A percentile compares a stretch with the other conserved stretches of the same genome.
These are phyloP conservation scores for Gossypium rotundifolium DNA, from an alignment of 345 rosid genomes.

Conservation along the genomic window DNA sequence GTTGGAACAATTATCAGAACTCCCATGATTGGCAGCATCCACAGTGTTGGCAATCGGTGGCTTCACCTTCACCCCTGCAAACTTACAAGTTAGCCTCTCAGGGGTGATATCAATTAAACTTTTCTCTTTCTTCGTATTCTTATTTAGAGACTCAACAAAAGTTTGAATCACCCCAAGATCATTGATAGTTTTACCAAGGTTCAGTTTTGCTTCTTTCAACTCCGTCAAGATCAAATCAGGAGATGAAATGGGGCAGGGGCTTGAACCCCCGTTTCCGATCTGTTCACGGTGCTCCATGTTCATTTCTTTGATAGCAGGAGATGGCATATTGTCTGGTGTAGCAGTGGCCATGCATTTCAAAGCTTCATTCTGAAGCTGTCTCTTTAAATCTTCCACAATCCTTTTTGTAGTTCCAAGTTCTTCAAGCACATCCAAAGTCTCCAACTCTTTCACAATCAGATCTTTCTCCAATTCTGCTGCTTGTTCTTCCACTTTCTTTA, in stretches of 20 bases:
- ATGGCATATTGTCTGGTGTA: constrained; percentile 14
- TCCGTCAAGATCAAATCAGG: constrained; percentile 76
- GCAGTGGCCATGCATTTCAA: constrained; percentile 42
- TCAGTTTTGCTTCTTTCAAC: constrained; percentile 76
- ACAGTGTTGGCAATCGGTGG: constrained; percentile 18
- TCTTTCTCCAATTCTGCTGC: constrained; percentile 87
- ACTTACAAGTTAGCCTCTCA: constrained; percentile 56
- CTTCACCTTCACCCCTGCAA: constrained; percentile 46
- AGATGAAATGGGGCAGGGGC: constrained; percentile 48
- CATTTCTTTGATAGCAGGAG: constrained; percentile 56
- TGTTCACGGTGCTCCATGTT: constrained; percentile 41
- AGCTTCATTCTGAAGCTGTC: constrained; percentile 77
- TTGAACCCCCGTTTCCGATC: constrained; percentile 22
- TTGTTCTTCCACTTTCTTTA: constrained; percentile 87
- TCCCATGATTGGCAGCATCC: not conserved
- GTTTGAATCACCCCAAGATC: constrained; percentile 74
- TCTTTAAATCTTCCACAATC: constrained; percentile 84
- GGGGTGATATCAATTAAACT: constrained; percentile 49
- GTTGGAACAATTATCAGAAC: constrained; percentile 4
- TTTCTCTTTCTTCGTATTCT: constrained; percentile 77
- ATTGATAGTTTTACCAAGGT: constrained; percentile 74
- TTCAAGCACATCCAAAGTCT: constrained; percentile 87
- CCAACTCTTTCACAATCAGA: constrained; percentile 86
- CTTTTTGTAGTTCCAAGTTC: constrained; percentile 81
- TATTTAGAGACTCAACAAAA: constrained; percentile 66